phyloP scores from a whole-genome alignment of 106 monocot genomes.

The Platanthera zijinensis region DNA sequence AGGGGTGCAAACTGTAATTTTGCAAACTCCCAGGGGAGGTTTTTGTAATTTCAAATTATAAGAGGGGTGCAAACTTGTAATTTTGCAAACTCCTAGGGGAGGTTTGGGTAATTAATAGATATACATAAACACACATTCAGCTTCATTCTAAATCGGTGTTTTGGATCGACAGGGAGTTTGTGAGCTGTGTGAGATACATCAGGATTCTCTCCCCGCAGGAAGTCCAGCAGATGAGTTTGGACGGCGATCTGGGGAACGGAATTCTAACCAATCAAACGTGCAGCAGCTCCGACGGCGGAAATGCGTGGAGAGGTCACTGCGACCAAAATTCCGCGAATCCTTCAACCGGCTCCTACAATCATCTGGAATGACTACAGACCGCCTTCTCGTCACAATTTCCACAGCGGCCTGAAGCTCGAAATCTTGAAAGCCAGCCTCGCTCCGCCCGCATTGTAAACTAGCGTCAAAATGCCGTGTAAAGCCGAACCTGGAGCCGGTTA shows the following conservation, averaged over 20 bases:
- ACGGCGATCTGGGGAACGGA: constrained; percentile 49
- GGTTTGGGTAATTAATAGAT: too few relatives aligned
- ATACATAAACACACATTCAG: too few relatives aligned
- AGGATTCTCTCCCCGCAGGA: constrained; percentile 73
- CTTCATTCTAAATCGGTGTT: neutral
- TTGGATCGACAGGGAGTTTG: constrained; percentile 61
- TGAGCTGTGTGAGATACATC: constrained; percentile 59
- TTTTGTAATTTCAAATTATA: too few relatives aligned
- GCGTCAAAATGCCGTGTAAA: neutral
- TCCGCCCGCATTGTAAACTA: neutral
- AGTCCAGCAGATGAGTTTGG: constrained; percentile 81
- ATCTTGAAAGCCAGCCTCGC: neutral
- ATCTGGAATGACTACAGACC: constrained; percentile 29
- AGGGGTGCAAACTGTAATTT: too few relatives aligned
- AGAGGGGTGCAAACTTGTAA: too few relatives aligned
- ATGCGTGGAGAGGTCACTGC: constrained; percentile 58
- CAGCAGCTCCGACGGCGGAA: constrained; percentile 67
- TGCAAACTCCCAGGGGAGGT: too few relatives aligned
- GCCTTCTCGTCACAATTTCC: neutral
- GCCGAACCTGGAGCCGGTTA: neutral
- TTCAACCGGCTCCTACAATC: constrained; percentile 46
- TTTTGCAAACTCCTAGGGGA: too few relatives aligned
- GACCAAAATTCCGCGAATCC: constrained; percentile 55
- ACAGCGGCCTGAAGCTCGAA: neutral
- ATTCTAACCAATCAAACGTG: constrained; percentile 54